These are phyloP conservation scores for Mucor irregularis DNA, from an alignment of 371 early-diverging fungal species.

Conservation along the genomic window DNA sequence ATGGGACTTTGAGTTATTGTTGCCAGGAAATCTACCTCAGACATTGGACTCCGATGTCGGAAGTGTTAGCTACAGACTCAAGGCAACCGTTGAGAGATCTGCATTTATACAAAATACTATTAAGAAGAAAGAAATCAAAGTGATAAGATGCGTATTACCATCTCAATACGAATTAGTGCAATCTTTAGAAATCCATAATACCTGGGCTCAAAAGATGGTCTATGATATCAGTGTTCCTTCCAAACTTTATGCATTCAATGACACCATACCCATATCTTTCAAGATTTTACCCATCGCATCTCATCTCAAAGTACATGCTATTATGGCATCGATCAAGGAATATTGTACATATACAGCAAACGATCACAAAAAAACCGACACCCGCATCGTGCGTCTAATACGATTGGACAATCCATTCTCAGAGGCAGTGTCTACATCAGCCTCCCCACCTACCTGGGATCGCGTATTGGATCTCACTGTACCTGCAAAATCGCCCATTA, in stretches of 20 bases:
- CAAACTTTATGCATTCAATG: constrained; percentile 20
- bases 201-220: constrained; percentile 33
- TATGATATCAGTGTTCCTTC: constrained; percentile 31
- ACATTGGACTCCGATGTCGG: constrained; percentile 31
- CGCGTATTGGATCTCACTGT: constrained; percentile 10
- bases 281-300: constrained; percentile 26
- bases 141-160: constrained; percentile 23
- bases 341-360: constrained; percentile 26
- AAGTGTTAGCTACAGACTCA: constrained; percentile 21
- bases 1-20: constrained; percentile 31
- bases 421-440: background rate
- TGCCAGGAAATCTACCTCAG: constrained; percentile 36
- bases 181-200: constrained; percentile 24
- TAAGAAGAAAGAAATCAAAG: constrained; percentile 18
- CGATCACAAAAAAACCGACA: constrained; percentile 22
- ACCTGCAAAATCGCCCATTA: constrained; percentile 17
- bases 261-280: constrained; percentile 28
- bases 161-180: constrained; percentile 27
- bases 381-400: constrained; percentile 20
- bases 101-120: constrained; percentile 26
- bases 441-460: constrained; percentile 14
- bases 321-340: constrained; percentile 26
- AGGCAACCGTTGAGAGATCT: constrained; percentile 24
- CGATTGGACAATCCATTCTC: constrained; percentile 22
- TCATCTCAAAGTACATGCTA: constrained; percentile 15